Conservation (phyloP, 129 eudicot genomes). For the Tagetes erecta region DNA sequence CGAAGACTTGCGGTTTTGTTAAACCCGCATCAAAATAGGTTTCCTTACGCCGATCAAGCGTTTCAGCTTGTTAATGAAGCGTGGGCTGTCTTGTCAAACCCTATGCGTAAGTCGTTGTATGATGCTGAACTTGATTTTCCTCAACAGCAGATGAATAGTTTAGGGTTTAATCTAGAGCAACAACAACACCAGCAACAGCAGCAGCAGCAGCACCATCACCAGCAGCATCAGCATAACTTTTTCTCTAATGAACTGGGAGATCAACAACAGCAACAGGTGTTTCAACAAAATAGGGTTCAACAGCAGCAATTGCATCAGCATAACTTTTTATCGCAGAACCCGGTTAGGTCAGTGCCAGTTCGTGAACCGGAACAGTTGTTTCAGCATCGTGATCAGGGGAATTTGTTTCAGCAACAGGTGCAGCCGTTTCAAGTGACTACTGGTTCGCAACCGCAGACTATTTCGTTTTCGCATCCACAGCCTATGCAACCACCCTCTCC, state of each 20-base stretch:
- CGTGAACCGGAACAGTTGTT: constrained; percentile 17
- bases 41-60: constrained; percentile 75
- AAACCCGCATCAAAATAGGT: constrained; percentile 38
- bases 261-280: constrained; percentile 20
- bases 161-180: constrained; percentile 37
- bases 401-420: constrained; percentile 25
- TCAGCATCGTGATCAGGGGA: constrained; percentile 29
- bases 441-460: constrained; percentile 18
- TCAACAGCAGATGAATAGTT: constrained; percentile 34
- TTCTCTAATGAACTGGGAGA: constrained; percentile 28
- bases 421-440: constrained; percentile 41
- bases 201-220: constrained; percentile 22
- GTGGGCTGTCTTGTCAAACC: constrained; percentile 64
- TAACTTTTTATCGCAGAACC: constrained; percentile 33
- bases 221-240: constrained; percentile 39
- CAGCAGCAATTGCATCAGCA: constrained; percentile 31
- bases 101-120: constrained; percentile 58
- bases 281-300: constrained; percentile 32
- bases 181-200: constrained; percentile 34
- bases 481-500: constrained; percentile 26
- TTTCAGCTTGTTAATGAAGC: constrained; percentile 70
- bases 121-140: constrained; percentile 54
- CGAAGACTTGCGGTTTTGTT: constrained; percentile 49
- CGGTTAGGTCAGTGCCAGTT: constrained; percentile 9
- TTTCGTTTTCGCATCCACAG: constrained; percentile 7